Evolutionary conservation across 1,284 basidiomycete genomes (phyloP).

Genomic region (Melampsora americana): DNA sequence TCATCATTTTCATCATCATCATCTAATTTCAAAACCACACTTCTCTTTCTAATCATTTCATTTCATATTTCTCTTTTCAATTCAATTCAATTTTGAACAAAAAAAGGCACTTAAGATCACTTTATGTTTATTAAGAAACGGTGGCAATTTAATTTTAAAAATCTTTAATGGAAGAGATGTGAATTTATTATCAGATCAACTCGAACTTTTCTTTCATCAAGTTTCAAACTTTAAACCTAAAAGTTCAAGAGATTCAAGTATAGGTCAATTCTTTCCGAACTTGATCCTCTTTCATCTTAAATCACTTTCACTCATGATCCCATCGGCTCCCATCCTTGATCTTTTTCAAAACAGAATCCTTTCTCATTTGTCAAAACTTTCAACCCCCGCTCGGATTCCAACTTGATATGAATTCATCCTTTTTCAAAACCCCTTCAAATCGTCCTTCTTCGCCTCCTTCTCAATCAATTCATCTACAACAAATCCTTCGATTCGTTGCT

Average conservation of each 20-base stretch:
- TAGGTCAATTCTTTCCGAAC: slow-evolving; percentile 49
- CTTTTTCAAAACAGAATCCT: slow-evolving; percentile 57
- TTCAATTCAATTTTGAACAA: too few species aligned
- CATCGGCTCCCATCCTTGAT: too few species aligned
- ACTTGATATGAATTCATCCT: slow-evolving; percentile 47
- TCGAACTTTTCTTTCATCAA: slow-evolving; percentile 57
- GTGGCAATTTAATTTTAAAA: slow-evolving; percentile 61
- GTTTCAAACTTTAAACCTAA: slow-evolving; percentile 55
- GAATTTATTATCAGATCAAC: slow-evolving; percentile 57
- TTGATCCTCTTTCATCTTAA: slow-evolving; percentile 63
- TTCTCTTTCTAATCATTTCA: too few species aligned
- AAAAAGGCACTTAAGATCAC: slow-evolving; percentile 61
- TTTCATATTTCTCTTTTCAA: neutral
- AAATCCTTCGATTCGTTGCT: slow-evolving; percentile 52
- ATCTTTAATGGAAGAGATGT: slow-evolving; percentile 60
- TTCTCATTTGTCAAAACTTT: slow-evolving; percentile 60
- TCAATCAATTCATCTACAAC: slow-evolving; percentile 47
- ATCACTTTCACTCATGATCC: too few species aligned
- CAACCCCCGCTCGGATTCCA: slow-evolving; percentile 51
- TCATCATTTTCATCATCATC: neutral
- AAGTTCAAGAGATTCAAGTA: slow-evolving; percentile 52
- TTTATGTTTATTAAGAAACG: slow-evolving; percentile 58
- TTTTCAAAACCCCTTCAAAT: slow-evolving; percentile 12
- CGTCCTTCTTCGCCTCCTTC: slow-evolving; percentile 10
- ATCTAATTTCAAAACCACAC: too few species aligned